These are phyloP conservation scores for Candida rishiriensis DNA, from an alignment of 805 yeast species.

Conservation along the genomic window DNA sequence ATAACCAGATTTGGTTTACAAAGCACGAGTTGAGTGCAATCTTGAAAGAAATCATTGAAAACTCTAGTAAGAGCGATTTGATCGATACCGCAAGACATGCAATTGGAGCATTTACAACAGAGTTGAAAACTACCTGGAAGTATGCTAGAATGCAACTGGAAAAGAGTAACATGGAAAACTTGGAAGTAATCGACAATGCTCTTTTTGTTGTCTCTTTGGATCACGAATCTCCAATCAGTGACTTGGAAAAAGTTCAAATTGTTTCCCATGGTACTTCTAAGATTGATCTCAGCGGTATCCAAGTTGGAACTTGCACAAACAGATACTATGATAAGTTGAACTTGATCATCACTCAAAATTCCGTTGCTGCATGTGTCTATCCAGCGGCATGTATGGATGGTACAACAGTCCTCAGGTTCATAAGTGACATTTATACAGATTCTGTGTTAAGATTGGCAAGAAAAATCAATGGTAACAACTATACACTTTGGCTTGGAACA, in stretches of 20 bases:
- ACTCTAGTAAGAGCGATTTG: constrained; percentile 31
- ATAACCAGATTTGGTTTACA: constrained; percentile 45
- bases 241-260: constrained; percentile 44
- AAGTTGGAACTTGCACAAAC: constrained; percentile 53
- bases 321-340: constrained; percentile 59
- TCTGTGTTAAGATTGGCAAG: constrained; percentile 52
- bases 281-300: constrained; percentile 43
- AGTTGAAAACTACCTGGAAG: constrained; percentile 46
- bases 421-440: constrained; percentile 56
- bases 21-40: constrained; percentile 46
- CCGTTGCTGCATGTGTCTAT: constrained; percentile 58
- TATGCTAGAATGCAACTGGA: constrained; percentile 39
- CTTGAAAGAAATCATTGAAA: constrained; percentile 39
- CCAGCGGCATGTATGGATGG: constrained; percentile 56
- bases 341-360: constrained; percentile 47
- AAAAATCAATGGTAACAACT: constrained; percentile 53
- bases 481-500: constrained; percentile 47
- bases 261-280: constrained; percentile 50
- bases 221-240: constrained; percentile 40
- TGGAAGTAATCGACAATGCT: constrained; percentile 43
- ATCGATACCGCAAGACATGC: constrained; percentile 40
- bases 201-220: constrained; percentile 51
- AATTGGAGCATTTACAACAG: constrained; percentile 53
- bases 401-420: constrained; percentile 51
- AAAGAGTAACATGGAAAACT: constrained; percentile 32